Base-by-base conservation (phyloP, 2,329 filamentous ascomycete genomes). In the Grosmannia huntii region DNA sequence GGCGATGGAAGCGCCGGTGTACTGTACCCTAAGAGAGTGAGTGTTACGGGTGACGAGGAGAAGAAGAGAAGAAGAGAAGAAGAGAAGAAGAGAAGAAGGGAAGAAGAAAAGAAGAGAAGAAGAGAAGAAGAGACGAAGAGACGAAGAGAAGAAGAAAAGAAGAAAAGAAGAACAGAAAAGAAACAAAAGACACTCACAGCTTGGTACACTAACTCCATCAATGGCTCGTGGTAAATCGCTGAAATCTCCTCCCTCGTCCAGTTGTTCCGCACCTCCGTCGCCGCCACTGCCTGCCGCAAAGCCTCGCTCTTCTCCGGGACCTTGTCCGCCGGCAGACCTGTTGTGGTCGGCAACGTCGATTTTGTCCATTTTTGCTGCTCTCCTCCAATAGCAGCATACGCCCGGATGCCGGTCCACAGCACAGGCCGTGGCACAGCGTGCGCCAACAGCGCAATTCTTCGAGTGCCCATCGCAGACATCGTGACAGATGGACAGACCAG, bases 231-330 rank as follows among this genome's bases (percentile, higher is more conserved):
- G 73, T 94, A 95, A 65, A 95, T 86, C 62, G 87, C 82, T 11
- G 85, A 75, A 62, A 95, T 90, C 72, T 95, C 87, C 62, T 91
- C 84, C 63, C 80, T 83, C 6, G 88, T 89, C 90, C 90, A 95
- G 70, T 85, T 80, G 66, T 84, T 85, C 55, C 89, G 78, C 14
- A 87, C 81, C 6, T 68, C 72, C 1, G 72, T 78, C 25, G 85
- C 83, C 51, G 78, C 75, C 25, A 87, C 75, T 10, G 87, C 86
- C 63, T 73, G 69, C 7, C 66, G 70, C 41, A 80, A 63, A 25
- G 76, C 70, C 4, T 36, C 28, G 23, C 33, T 53, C 27, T 23
- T 27, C 19, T 53, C 19, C 28, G 19, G 21, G 21, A 11, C 5
- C 21, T 21, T 27, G 12, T 28, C 23, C 27, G 19, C 27, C 16